phyloP scores from a whole-genome alignment of 306 rosid species.

The Lathyrus sativus region DNA sequence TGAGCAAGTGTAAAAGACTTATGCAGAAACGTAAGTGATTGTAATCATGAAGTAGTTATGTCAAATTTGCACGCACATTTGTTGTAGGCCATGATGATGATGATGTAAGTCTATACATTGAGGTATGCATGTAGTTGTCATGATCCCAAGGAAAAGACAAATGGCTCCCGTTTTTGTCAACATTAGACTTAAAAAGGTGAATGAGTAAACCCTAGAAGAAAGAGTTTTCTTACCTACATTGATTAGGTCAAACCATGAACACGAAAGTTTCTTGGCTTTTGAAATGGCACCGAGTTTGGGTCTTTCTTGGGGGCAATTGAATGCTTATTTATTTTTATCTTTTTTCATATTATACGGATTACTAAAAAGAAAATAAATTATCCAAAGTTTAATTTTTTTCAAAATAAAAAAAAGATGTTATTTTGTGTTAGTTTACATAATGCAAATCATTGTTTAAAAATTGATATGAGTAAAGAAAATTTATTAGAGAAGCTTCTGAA shows the following conservation, averaged over 20 bases:
- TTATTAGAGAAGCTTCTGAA: no score
- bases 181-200: slow-evolving; percentile 42
- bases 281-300: not conserved
- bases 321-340: not conserved
- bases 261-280: slow-evolving; percentile 13
- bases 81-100: slow-evolving; percentile 43
- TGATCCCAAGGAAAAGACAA: slow-evolving; percentile 52
- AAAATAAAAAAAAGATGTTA: no score
- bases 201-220: slow-evolving; percentile 23
- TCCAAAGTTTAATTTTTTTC: no score
- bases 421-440: no score
- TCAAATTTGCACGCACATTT: slow-evolving; percentile 41
- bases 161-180: slow-evolving; percentile 41
- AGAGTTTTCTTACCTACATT: slow-evolving; percentile 19
- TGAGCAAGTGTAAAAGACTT: no score
- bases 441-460: no score
- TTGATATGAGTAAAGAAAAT: no score
- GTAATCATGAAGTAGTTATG: no score
- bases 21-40: no score
- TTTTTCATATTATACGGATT: not conserved
- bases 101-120: slow-evolving; percentile 40
- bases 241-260: slow-evolving; percentile 46
- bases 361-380: no score
- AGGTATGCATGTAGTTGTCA: slow-evolving; percentile 49
- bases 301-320: not conserved